Percentiles rank a stretch among this genome's conserved stretches.
Evolutionary conservation across 2,329 filamentous ascomycete genomes (phyloP).

Genomic region (Pezicula radicicola): DNA sequence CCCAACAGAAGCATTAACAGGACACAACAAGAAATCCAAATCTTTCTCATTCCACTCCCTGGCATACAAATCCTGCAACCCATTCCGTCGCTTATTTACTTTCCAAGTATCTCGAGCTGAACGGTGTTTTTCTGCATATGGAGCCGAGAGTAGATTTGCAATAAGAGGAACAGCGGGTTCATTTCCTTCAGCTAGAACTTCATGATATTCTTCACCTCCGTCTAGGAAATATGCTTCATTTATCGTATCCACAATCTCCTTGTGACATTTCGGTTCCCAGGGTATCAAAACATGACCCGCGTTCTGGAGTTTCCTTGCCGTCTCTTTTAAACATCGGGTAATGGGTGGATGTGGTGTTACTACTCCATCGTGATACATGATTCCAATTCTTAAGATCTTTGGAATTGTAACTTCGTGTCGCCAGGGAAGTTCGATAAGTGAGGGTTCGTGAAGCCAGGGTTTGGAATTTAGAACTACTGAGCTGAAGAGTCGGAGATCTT

Average conservation of each 20-base stretch:
- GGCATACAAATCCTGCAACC: slow-evolving; percentile 9
- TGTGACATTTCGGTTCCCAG: slow-evolving; percentile 38
- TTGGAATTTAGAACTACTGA: slow-evolving; percentile 45
- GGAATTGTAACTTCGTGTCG: slow-evolving; percentile 24
- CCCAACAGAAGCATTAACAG: slow-evolving; percentile 4
- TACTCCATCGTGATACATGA: slow-evolving; percentile 4
- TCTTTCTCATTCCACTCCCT: slow-evolving; percentile 13
- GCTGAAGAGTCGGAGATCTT: slow-evolving; percentile 47
- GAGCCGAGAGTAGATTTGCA: not conserved
- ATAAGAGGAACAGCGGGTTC: slow-evolving; percentile 40
- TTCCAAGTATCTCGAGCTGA: not conserved
- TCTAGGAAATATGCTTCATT: slow-evolving; percentile 49
- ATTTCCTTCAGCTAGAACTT: slow-evolving; percentile 44
- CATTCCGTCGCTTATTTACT: not conserved
- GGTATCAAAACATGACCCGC: slow-evolving; percentile 51
- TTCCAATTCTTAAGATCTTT: slow-evolving; percentile 29
- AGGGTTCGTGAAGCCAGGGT: slow-evolving; percentile 63
- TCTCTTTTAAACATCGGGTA: slow-evolving; percentile 48
- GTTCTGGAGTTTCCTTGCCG: slow-evolving; percentile 33
- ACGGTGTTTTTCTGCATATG: not conserved
- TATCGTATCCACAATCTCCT: not conserved
- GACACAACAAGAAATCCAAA: slow-evolving; percentile 8
- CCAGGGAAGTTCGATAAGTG: slow-evolving; percentile 62
- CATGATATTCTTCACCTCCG: slow-evolving; percentile 47
- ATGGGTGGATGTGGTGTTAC: slow-evolving; percentile 35